Percentiles rank a stretch among this genome's conserved stretches.
phyloP scores from a whole-genome alignment of 1,139 yeast genomes.

The Pichia sp. region DNA sequence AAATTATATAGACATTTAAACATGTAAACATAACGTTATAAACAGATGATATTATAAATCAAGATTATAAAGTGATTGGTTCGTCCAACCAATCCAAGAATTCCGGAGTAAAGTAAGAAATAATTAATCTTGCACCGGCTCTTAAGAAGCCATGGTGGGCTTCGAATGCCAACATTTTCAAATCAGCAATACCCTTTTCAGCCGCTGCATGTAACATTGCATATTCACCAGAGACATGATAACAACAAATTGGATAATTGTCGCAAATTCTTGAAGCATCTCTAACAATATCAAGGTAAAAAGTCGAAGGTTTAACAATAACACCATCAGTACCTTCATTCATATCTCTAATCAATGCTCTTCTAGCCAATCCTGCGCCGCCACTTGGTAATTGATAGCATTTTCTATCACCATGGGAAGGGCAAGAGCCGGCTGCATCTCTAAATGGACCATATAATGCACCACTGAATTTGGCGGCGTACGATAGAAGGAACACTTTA shows the following conservation, averaged over 20 bases:
- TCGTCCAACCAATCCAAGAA: constrained; percentile 83
- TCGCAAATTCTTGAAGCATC: constrained; percentile 80
- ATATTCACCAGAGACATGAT: constrained; percentile 95
- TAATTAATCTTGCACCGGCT: constrained; percentile 92
- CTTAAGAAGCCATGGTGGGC: constrained; percentile 85
- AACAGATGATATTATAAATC: not conserved
- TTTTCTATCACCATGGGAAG: constrained; percentile 86
- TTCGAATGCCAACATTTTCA: constrained; percentile 86
- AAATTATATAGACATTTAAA: not conserved
- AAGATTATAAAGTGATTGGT: constrained; percentile 10
- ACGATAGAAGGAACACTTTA: constrained; percentile 83
- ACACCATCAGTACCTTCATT: constrained; percentile 94
- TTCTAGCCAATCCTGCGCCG: constrained; percentile 87
- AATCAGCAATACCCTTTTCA: constrained; percentile 86
- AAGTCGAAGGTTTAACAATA: constrained; percentile 95
- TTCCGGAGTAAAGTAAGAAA: constrained; percentile 92
- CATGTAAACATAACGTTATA: not conserved
- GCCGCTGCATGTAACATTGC: constrained; percentile 99
- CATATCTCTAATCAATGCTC: constrained; percentile 82
- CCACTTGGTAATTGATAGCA: constrained; percentile 91
- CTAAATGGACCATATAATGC: constrained; percentile 93
- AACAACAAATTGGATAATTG: constrained; percentile 87
- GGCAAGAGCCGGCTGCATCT: constrained; percentile 93
- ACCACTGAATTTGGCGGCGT: constrained; percentile 91
- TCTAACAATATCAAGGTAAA: constrained; percentile 81